Conservation (phyloP, 2,329 filamentous ascomycete genomes). For the Seiridium cupressi region DNA sequence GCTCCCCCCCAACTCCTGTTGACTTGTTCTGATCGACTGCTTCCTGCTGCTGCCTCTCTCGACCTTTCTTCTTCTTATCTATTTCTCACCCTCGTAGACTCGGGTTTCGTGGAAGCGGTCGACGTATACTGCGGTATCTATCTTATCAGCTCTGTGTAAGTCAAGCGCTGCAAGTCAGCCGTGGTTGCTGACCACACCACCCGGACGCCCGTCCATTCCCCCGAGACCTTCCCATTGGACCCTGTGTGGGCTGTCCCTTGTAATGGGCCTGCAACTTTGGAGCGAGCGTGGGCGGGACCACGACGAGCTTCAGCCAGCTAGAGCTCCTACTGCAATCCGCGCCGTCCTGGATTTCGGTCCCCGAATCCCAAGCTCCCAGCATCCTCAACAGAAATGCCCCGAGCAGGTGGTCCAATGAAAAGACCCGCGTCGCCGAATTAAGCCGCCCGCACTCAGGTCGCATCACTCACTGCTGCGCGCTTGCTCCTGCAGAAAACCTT, state of each 20-base stretch:
- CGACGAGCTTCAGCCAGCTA: neutral
- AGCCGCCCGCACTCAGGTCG: neutral
- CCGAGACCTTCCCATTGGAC: neutral
- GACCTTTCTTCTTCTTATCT: neutral
- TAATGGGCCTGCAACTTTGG: neutral
- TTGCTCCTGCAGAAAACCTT: neutral
- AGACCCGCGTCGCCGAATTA: neutral
- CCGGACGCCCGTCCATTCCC: neutral
- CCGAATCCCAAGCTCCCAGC: conserved; percentile 2
- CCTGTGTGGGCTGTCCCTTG: neutral
- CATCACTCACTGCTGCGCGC: neutral
- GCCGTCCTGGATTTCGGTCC: neutral
- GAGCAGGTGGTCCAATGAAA: neutral
- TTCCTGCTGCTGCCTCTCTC: neutral
- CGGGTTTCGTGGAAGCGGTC: neutral
- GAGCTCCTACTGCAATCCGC: neutral
- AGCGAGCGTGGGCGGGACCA: neutral
- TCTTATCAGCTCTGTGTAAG: neutral
- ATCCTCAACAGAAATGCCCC: conserved; percentile 4
- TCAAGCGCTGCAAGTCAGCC: neutral
- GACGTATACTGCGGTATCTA: neutral
- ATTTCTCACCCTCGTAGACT: neutral
- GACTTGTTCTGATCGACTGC: neutral
- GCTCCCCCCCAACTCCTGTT: neutral
- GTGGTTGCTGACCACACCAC: neutral